These are phyloP conservation scores for Saccharomycopsis malanga DNA, from an alignment of 805 yeast genomes.

Conservation along the genomic window DNA sequence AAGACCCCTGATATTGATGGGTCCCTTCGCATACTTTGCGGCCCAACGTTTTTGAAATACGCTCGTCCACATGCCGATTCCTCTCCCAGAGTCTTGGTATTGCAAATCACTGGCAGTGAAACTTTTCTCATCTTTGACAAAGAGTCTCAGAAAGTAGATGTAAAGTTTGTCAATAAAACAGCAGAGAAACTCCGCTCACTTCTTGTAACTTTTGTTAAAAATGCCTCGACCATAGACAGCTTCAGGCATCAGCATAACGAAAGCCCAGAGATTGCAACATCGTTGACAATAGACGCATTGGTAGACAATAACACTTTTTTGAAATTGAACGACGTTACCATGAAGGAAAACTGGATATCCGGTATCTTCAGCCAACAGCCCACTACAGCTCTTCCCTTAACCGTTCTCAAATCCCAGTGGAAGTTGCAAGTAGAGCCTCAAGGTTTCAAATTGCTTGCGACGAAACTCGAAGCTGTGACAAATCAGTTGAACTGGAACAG, in stretches of 20 bases:
- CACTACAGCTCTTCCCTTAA: not conserved
- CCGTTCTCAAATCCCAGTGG: slow-evolving; percentile 9
- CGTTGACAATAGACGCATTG: not conserved
- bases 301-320: not conserved
- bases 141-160: not conserved
- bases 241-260: not conserved
- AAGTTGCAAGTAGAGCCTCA: slow-evolving; percentile 3
- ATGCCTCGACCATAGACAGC: not conserved
- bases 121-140: slow-evolving; percentile 4
- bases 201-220: not conserved
- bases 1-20: not conserved
- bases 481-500: slow-evolving; percentile 4
- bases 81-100: not conserved
- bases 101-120: slow-evolving; percentile 8
- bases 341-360: slow-evolving; percentile 1
- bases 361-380: not conserved
- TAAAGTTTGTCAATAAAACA: slow-evolving; percentile 8
- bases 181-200: not conserved
- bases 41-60: slow-evolving; percentile 1
- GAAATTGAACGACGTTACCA: slow-evolving; percentile 1
- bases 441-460: not conserved
- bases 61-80: slow-evolving; percentile 11
- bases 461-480: slow-evolving; percentile 10
- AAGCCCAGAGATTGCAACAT: not conserved
- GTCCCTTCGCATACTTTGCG: not conserved